phyloP scores from a whole-genome alignment of 1,284 basidiomycete genomes.

The Irpex sp. region DNA sequence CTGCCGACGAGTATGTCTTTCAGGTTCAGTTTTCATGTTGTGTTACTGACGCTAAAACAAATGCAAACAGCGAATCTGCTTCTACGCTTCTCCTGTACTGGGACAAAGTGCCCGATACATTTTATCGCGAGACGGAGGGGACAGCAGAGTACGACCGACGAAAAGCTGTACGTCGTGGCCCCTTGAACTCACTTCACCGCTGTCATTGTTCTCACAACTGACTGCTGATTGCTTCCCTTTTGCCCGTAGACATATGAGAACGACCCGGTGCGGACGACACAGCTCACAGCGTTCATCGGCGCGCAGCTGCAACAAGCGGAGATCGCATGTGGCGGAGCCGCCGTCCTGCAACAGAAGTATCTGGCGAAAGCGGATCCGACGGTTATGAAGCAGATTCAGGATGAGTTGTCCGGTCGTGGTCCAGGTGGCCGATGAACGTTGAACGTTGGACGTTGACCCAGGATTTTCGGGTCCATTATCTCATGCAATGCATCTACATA shows the following conservation, averaged over 20 bases:
- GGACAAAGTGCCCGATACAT: conserved; percentile 53
- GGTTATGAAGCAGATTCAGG: conserved; percentile 64
- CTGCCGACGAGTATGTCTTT: conserved; percentile 13
- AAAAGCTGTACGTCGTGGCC: conserved; percentile 43
- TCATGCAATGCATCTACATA: no score
- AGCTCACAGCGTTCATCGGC: conserved; percentile 54
- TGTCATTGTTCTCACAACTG: background rate
- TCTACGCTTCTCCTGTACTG: conserved; percentile 49
- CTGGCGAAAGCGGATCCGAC: conserved; percentile 61
- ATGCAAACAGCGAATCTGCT: background rate
- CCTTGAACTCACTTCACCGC: background rate
- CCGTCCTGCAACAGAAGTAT: conserved; percentile 52
- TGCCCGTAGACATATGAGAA: conserved; percentile 52
- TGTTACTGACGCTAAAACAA: no score
- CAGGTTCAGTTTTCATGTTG: background rate
- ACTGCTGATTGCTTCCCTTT: conserved; percentile 2
- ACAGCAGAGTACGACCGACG: conserved; percentile 69
- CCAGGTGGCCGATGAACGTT: background rate
- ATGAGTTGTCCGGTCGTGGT: conserved; percentile 28
- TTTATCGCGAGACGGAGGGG: conserved; percentile 53
- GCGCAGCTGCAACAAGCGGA: conserved; percentile 57
- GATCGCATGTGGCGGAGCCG: conserved; percentile 45
- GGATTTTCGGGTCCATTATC: no score
- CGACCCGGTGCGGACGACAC: conserved; percentile 62
- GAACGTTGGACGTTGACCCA: no score